Percentiles rank a stretch among this genome's conserved stretches.
Evolutionary conservation across 352 stramenopile genomes (phyloP).

Genomic region (Pythium aristosporum): DNA sequence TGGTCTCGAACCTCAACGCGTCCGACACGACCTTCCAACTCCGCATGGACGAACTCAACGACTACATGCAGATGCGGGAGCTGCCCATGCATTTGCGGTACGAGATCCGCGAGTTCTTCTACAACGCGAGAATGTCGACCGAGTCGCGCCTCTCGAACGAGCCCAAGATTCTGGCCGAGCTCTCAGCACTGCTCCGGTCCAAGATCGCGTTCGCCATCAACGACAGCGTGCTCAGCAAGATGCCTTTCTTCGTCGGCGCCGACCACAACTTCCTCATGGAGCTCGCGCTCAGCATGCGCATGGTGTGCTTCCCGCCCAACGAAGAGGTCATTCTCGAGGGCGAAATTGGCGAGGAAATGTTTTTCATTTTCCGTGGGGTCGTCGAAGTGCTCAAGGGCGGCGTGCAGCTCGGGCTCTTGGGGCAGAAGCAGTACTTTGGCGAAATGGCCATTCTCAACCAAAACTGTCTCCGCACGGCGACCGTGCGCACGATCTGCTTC

Average conservation of each 20-base stretch:
- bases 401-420: conserved; percentile 61
- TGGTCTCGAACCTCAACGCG: conserved; percentile 74
- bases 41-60: conserved; percentile 77
- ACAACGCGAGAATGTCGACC: conserved; percentile 69
- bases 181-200: conserved; percentile 70
- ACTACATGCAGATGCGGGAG: conserved; percentile 80
- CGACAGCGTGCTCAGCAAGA: conserved; percentile 78
- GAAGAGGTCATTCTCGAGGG: conserved; percentile 82
- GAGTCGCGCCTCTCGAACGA: conserved; percentile 75
- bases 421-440: conserved; percentile 83
- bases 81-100: conserved; percentile 68
- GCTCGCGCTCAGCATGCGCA: conserved; percentile 76
- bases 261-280: conserved; percentile 86
- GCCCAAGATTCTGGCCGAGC: conserved; percentile 63
- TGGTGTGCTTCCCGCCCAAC: conserved; percentile 76
- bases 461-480: conserved; percentile 68
- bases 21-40: conserved; percentile 63
- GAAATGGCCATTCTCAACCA: conserved; percentile 83
- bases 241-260: conserved; percentile 75
- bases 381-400: conserved; percentile 66
- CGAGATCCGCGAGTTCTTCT: conserved; percentile 84
- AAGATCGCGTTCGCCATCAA: conserved; percentile 84
- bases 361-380: conserved; percentile 81
- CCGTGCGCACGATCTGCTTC: conserved; percentile 76
- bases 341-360: conserved; percentile 84